Base-by-base conservation (phyloP, 345 rosid genomes). In the Cochlearia excelsa region DNA sequence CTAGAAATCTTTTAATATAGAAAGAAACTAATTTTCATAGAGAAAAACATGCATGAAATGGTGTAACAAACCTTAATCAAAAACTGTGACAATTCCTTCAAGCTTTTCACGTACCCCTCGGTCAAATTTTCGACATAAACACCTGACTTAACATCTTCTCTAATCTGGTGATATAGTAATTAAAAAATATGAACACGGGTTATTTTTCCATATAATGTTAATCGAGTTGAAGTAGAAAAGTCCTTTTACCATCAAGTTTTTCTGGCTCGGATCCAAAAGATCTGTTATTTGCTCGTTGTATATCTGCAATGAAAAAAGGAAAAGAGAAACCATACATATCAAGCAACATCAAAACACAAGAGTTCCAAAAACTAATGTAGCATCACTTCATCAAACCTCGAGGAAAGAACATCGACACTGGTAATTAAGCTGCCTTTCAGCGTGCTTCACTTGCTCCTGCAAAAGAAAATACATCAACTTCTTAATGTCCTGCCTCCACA, bases 211-310 rank as follows among this genome's bases (percentile, higher is more conserved):
- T 6, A 51, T 6, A 51, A 42, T 29, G 29, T 52, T 46, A 45
- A 54, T 31, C 16, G 57, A 55, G 51, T 11, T 34, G 65, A 65
- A 44, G 60, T 57, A 30, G 31, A 45, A 28, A 59, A 52, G 46
- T 70, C 51, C 5, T 51, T 59, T 58, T 59, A 94, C 99, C 95
- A 82, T 96, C 37, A 90, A 85, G 68, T 84, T 94, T 67, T 74
- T 75, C 67, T 85, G 96, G 79, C 64, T 87, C 49, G 95, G 97
- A 75, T 94, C 93, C 74, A 94, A 56, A 77, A 94, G 79, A 81
- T 94, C 96, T 11, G 99, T 87, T 63, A 94, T 90, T 76, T 94
- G 99, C 76, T 94, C 97, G 61, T 94, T 94, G 74, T 94, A 94
- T 53, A 94, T 94, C 97, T 94, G 83, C 75, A 78, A 70, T 49